A percentile compares a stretch with the other conserved stretches of the same genome.
Evolutionary conservation across 345 rosid species (phyloP).

Genomic region (Eucalyptus sp.): DNA sequence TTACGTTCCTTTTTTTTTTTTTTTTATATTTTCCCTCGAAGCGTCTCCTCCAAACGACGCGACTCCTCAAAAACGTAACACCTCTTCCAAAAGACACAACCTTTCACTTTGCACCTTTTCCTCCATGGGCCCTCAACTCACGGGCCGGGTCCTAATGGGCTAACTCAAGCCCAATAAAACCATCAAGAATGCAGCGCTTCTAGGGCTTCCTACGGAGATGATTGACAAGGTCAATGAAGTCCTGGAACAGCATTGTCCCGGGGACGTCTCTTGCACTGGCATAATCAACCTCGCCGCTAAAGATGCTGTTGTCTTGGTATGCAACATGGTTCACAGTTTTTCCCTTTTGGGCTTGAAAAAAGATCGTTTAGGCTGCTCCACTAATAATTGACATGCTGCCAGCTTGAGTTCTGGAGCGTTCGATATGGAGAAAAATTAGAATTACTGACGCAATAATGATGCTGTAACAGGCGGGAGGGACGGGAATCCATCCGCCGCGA

Average conservation of each 20-base stretch:
- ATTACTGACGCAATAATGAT: accelerated
- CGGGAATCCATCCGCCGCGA: conserved; percentile 20
- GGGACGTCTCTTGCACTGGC: conserved; percentile 72
- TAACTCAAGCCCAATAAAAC: too few species aligned
- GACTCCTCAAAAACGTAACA: too few species aligned
- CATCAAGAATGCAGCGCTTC: conserved; percentile 52
- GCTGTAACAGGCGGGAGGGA: conserved; percentile 44
- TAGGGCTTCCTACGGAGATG: conserved; percentile 17
- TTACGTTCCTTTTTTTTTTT: too few species aligned
- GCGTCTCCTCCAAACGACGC: too few species aligned
- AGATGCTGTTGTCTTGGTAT: conserved; percentile 60
- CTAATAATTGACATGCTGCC: too few species aligned
- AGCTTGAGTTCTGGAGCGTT: not conserved
- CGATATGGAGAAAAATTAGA: not conserved
- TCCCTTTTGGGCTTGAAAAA: not conserved
- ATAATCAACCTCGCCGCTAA: conserved; percentile 72
- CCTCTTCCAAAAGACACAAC: too few species aligned
- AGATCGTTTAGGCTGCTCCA: accelerated
- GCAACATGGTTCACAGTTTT: not conserved
- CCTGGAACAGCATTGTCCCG: conserved; percentile 48
- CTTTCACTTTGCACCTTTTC: too few species aligned
- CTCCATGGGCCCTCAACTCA: too few species aligned
- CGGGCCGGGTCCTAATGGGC: too few species aligned
- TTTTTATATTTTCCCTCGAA: too few species aligned
- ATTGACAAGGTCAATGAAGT: conserved; percentile 64